Evolutionary conservation across 202 grass and related monocot genomes (phyloP).

Genomic region (Panicum virgatum): DNA sequence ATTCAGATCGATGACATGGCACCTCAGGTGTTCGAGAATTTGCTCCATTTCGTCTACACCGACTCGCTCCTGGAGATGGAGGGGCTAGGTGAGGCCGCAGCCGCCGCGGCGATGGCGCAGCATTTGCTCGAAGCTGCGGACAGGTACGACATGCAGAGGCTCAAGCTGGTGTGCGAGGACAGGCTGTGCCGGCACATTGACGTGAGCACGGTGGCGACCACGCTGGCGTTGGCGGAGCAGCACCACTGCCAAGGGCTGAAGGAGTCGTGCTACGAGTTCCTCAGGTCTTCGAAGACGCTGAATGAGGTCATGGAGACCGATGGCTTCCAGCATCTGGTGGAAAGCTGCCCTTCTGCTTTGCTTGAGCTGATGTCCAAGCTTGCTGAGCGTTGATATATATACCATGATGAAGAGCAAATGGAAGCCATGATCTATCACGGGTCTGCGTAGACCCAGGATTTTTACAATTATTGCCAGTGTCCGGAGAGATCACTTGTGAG

Average conservation of each 20-base stretch:
- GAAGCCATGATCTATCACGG: not conserved
- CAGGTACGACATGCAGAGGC: slow-evolving; percentile 12
- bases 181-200: not conserved
- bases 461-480: too few relatives aligned
- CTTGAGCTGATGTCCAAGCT: slow-evolving; percentile 13
- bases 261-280: not conserved
- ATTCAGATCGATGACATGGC: not conserved
- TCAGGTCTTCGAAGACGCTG: not conserved
- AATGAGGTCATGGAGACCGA: not conserved
- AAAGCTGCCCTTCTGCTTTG: not conserved
- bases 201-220: not conserved
- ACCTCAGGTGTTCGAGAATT: not conserved
- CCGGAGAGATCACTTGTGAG: too few relatives aligned
- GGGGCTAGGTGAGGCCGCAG: not conserved
- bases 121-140: slow-evolving; percentile 17
- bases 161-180: not conserved
- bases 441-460: too few relatives aligned
- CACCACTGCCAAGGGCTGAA: slow-evolving; percentile 7
- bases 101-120: not conserved
- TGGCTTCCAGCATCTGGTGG: slow-evolving; percentile 1
- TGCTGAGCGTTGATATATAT: not conserved
- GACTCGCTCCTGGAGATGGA: not conserved
- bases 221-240: not conserved
- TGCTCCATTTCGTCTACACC: slow-evolving; percentile 14
- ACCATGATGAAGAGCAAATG: not conserved